These are phyloP conservation scores for Papilionanthe hybrid DNA, from an alignment of 116 monocot genomes.

Conservation along the genomic window DNA sequence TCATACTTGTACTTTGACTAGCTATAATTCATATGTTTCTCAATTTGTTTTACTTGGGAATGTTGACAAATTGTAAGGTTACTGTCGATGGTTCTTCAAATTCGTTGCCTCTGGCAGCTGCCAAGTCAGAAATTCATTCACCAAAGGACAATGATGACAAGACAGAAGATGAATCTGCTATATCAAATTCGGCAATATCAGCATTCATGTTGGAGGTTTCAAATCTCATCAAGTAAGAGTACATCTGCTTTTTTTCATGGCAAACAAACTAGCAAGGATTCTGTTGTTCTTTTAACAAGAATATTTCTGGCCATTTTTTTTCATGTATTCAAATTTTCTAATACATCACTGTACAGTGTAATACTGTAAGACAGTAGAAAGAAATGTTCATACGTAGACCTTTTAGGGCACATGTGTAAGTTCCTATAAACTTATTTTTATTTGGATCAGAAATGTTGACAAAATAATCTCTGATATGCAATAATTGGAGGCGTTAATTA, in stretches of 20 bases:
- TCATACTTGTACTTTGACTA: not conserved
- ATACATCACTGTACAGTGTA: not conserved
- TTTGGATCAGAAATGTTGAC: not conserved
- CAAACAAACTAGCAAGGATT: not conserved
- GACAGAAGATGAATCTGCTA: constrained; percentile 11
- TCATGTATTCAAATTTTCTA: not conserved
- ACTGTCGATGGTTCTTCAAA: constrained; percentile 34
- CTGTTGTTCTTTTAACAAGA: not conserved
- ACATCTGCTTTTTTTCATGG: not conserved
- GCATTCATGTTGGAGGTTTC: constrained; percentile 60
- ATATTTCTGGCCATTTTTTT: not conserved
- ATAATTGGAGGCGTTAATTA: not conserved
- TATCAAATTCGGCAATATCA: constrained; percentile 36
- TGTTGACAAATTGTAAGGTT: constrained; percentile 22
- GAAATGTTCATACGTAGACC: not conserved
- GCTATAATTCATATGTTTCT: not conserved
- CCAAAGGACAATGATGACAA: constrained; percentile 19
- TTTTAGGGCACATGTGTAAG: not conserved
- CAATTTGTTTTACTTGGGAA: constrained; percentile 8
- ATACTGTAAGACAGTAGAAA: not conserved
- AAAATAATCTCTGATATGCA: not conserved
- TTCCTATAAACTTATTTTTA: not conserved
- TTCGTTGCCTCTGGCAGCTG: constrained; percentile 12
- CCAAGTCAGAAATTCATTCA: constrained; percentile 16
- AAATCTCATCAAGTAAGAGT: constrained; percentile 54